Base-by-base conservation (phyloP, 768 basidiomycete species). In the Podaxis carcinomalis region DNA sequence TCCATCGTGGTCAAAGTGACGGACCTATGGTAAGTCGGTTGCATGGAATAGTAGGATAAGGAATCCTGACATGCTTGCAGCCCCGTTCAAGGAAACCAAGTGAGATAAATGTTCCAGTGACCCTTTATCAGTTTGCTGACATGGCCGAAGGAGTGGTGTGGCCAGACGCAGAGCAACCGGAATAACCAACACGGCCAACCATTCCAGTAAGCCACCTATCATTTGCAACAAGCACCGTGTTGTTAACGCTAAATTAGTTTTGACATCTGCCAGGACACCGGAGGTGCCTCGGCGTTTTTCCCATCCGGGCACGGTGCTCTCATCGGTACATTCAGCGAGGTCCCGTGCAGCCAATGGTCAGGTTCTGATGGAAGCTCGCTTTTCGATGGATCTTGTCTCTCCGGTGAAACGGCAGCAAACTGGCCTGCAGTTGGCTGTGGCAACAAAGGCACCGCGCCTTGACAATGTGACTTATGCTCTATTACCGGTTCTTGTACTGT, bases 241-340 rank as follows among this genome's bases (percentile, higher is more conserved):
- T 13, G 35, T 35, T 5, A 37, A 36, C 46, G 21, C 58, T 42
- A 13, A 0, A 19, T 1, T 52, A 86, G 84, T 68, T 87, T 86
- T 67, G 84, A 86, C 68, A 78, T 87, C 46, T 87, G 85, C 67
- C 71, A 79, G 52, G 85, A 86, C 62, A 83, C 82, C 9, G 83
- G 84, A 50, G 83, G 80, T 9, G 60, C 80, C 13, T 62, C 39
- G 1, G 75, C 74, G 5, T 86, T 86, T 75, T 87, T 86, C 80
- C 83, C 83, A 0, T 76, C 75, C 0, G 82, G 80, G 0, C 83
- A 81, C 65, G 80, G 80, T 14, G 84, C 84, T 19, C 68, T 85
- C 62, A 76, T 77, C 7, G 84, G 83, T 13, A 76, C 75, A 2
- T 87, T 77, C 69, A 73, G 71, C 4, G 84, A 87, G 67, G 83